Evolutionary conservation across 2,329 filamentous ascomycete genomes (phyloP), one percentile per base, ranked within the genome.

Genomic region (Claviceps africana): DNA sequence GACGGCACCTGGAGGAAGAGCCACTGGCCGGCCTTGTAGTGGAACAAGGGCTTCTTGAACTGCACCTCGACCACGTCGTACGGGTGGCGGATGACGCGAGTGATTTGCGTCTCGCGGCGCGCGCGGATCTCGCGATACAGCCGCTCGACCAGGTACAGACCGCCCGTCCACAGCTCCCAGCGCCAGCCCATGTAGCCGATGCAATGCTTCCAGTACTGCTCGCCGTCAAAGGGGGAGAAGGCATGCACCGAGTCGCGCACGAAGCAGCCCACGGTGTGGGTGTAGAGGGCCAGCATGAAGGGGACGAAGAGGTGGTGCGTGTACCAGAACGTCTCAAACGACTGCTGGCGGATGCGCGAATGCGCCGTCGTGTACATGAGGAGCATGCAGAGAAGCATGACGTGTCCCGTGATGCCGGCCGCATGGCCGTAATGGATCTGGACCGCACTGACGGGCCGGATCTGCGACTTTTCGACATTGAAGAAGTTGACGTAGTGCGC

Each of bases 331-430:
- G 91, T 94, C 71, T 98, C 93, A 64, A 90, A 98, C 0, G 88
- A 95, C 66, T 98, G 93, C 66, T 97, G 91, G 51, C 93, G 86
- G 58, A 98, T 97, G 59, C 88, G 86, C 61, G 85, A 79, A 65
- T 98, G 93, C 2, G 93, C 86, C 0, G 90, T 96, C 1, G 93
- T 98, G 71, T 95, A 98, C 77, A 98, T 98, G 56, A 98, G 72
- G 56, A 98, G 73, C 93, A 98, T 98, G 77, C 90, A 97, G n/a
- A 98, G 76, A 28, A 97, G 79, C 93, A 98, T 98, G 56, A 96
- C 79, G 68, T 98, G 93, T 7, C 93, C 93, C 2, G 93, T 98
- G 56, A 97, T 86, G 55, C 93, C 93, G 62, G 88, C 90, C 48
- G 89, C 79, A 64, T 95, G 80, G 1, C 81, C 78, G 66, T 95